Evolutionary conservation across 1,284 basidiomycete species (phyloP).

Genomic region (Ceratobasidium sp.): DNA sequence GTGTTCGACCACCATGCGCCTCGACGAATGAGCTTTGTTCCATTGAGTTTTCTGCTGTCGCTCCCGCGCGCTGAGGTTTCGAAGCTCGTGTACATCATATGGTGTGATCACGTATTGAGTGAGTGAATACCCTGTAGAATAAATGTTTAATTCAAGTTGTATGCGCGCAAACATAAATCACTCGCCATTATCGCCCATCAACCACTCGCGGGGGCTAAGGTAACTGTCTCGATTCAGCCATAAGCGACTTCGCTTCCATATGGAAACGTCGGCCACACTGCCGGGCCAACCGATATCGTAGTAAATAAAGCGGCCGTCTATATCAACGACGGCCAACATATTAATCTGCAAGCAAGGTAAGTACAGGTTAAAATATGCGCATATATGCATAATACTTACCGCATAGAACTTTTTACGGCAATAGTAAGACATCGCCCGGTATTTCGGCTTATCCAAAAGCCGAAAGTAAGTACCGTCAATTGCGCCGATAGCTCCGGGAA

Average conservation of each 20-base stretch:
- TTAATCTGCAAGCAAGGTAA: conserved; percentile 48
- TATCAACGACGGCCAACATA: conserved; percentile 55
- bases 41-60: background rate
- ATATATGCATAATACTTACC: no score
- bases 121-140: no score
- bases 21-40: background rate
- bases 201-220: conserved; percentile 52
- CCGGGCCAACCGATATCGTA: conserved; percentile 57
- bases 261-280: conserved; percentile 52
- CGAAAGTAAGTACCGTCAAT: background rate
- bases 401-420: no score
- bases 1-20: conserved; percentile 1
- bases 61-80: background rate
- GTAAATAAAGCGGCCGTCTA: conserved; percentile 52
- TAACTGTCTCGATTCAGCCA: conserved; percentile 52
- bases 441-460: no score
- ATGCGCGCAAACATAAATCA: no score
- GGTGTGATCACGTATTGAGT: background rate
- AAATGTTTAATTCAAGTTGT: no score
- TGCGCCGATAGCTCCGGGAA: background rate
- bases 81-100: background rate
- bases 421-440: no score
- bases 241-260: conserved; percentile 54
- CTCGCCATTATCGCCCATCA: conserved; percentile 56
- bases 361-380: no score